Conservation (phyloP, 139 green algal genomes). For the Chlorella ohadii region DNA sequence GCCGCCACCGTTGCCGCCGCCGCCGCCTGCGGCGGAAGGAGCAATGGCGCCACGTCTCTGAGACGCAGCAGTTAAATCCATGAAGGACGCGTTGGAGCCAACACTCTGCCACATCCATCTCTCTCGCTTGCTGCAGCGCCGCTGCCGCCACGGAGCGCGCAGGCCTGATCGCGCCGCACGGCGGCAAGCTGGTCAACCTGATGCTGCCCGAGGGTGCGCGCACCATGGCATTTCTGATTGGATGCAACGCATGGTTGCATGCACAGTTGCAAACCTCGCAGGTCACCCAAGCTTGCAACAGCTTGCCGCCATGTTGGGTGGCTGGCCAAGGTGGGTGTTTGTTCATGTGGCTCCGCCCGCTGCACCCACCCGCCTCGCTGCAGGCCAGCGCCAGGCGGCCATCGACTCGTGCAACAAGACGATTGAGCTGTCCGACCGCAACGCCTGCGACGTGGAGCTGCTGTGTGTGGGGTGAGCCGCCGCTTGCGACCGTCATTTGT, state of each 20-base stretch:
- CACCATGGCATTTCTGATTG: too few relatives aligned
- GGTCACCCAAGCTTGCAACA: too few relatives aligned
- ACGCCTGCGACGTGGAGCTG: slow-evolving; percentile 95
- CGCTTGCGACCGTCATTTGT: neutral
- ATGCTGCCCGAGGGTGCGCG: slow-evolving; percentile 60
- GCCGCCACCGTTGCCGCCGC: neutral
- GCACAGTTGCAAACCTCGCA: neutral
- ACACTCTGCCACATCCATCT: too few relatives aligned
- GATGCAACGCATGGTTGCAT: too few relatives aligned
- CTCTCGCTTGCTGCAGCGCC: slow-evolving; percentile 18
- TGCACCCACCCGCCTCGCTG: neutral
- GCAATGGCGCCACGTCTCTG: too few relatives aligned
- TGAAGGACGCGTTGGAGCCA: too few relatives aligned
- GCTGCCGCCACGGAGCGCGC: slow-evolving; percentile 32
- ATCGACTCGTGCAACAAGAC: slow-evolving; percentile 72
- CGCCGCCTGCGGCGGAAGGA: neutral
- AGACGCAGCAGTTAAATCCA: too few relatives aligned
- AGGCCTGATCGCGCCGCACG: slow-evolving; percentile 80
- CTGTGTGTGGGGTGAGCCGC: slow-evolving; percentile 74
- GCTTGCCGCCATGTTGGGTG: neutral
- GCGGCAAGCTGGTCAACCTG: slow-evolving; percentile 80
- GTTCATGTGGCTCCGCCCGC: too few relatives aligned
- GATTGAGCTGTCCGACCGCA: slow-evolving; percentile 86
- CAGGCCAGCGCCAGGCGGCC: slow-evolving; percentile 52
- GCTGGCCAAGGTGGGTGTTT: neutral